Evolutionary conservation across 768 basidiomycete species (phyloP).

Genomic region (Hypholoma fasciculare): DNA sequence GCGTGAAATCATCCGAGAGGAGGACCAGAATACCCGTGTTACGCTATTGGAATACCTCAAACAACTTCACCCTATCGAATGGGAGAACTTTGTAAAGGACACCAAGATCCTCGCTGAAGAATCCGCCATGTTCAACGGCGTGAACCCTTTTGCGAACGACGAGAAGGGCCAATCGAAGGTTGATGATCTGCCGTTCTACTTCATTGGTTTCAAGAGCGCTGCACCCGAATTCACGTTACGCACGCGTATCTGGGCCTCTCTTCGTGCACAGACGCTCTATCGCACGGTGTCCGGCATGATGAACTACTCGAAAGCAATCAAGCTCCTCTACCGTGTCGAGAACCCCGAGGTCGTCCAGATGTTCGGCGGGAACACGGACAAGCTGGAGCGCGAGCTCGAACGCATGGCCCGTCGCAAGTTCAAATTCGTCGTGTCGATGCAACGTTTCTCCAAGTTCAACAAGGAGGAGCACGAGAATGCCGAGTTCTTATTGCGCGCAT

Average conservation of each 20-base stretch:
- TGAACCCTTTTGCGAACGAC: constrained; percentile 62
- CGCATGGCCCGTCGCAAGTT: constrained; percentile 98
- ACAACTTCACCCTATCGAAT: constrained; percentile 96
- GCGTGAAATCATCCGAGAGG: constrained; percentile 97
- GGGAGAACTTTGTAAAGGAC: constrained; percentile 99
- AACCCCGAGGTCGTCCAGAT: constrained; percentile 98
- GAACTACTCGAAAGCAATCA: constrained; percentile 99
- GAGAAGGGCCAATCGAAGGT: constrained; percentile 86
- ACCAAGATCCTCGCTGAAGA: constrained; percentile 99
- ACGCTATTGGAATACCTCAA: constrained; percentile 98
- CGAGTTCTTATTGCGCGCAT: constrained; percentile 95
- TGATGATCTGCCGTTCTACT: constrained; percentile 96
- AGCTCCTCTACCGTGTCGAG: constrained; percentile 97
- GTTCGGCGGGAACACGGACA: constrained; percentile 97
- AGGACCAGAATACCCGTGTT: constrained; percentile 95
- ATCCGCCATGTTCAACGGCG: constrained; percentile 80
- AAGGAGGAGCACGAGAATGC: constrained; percentile 99
- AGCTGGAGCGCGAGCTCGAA: constrained; percentile 93
- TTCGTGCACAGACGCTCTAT: constrained; percentile 97
- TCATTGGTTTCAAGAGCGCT: constrained; percentile 98
- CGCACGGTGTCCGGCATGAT: constrained; percentile 99
- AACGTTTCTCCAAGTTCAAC: constrained; percentile 98
- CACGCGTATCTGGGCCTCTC: constrained; percentile 98
- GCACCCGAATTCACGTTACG: constrained; percentile 98
- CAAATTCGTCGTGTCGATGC: constrained; percentile 99